Base-by-base conservation (phyloP, 2,329 filamentous ascomycete genomes). In the Aplosporella prunicola region DNA sequence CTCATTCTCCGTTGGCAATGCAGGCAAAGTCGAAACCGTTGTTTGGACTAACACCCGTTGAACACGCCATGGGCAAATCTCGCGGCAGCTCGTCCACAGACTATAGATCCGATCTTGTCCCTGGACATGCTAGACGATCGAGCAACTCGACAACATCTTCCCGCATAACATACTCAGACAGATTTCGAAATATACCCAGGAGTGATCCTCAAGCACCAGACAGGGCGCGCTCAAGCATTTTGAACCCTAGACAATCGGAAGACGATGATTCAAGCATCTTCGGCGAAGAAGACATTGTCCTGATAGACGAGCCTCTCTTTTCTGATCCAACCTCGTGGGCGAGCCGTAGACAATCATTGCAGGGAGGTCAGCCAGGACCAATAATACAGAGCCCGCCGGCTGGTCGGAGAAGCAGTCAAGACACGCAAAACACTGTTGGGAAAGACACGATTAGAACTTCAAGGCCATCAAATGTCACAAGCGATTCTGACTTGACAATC, bases 1-100 rank as follows among this genome's bases (percentile, higher is more conserved):
- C 55, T 36, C 54, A 48, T 39, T 41, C 13, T 52, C 56, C 4
- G 42, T 52, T 16, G 46, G 44, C 6, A 49, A 52, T 11, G 43
- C 53, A 10, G 23, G 20, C 30, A n/a, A 54, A 51, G 32, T 55
- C 57, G 3, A 48, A 53, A 11, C 50, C 52, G 2, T 54, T 56
- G 0, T 42, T 53, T 18, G 34, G 48, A 5, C 35, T 53, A 1
- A 48, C 35, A 28, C 27, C 48, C 26, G 20, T 31, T 31, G 40
- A 42, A 10, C 35, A 31, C 34, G 38, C 32, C 14, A 33, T 33
- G 17, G 36, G 30, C 3, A 26, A 20, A 14, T 18, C 36, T 18
- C 30, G 15, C 11, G 29, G 16, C 9, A 31, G 38, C 26, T 40
- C 38, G 17, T 30, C 27, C 9, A 35, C 31, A n/a, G 38, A 32